A percentile compares a stretch with the other conserved stretches of the same genome.
Evolutionary conservation across 805 yeast genomes (phyloP).

Genomic region (Clavispora santaluciae): DNA sequence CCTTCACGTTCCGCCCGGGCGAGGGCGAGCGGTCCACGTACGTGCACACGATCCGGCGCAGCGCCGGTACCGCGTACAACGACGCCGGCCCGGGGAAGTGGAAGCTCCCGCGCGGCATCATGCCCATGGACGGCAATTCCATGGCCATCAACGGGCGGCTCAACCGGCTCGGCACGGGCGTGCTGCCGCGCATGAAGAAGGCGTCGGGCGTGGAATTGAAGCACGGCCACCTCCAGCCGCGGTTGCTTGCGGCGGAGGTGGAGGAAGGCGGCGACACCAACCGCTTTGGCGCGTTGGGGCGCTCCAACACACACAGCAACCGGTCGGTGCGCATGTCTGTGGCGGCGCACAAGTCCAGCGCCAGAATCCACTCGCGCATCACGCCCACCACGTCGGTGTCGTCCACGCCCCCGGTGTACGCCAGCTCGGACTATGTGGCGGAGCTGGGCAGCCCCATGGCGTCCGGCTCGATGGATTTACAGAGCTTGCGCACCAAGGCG

Average conservation of each 20-base stretch:
- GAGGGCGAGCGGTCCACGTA: slow-evolving; percentile 51
- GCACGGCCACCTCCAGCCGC: slow-evolving; percentile 59
- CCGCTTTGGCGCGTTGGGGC: slow-evolving; percentile 12
- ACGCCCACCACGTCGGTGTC: slow-evolving; percentile 12
- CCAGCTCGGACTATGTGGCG: neutral
- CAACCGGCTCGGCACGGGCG: slow-evolving; percentile 9
- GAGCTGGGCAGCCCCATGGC: slow-evolving; percentile 19
- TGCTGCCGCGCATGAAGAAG: slow-evolving; percentile 18
- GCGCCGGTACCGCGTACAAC: slow-evolving; percentile 46
- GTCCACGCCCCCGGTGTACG: slow-evolving; percentile 2
- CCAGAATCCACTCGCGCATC: slow-evolving; percentile 3
- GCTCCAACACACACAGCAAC: slow-evolving; percentile 6
- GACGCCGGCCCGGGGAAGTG: slow-evolving; percentile 43
- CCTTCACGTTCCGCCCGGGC: slow-evolving; percentile 36
- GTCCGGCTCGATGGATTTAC: slow-evolving; percentile 15
- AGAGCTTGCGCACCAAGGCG: slow-evolving; percentile 16
- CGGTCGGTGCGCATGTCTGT: neutral
- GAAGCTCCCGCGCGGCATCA: slow-evolving; percentile 53
- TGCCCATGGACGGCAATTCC: slow-evolving; percentile 39
- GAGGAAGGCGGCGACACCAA: slow-evolving; percentile 40
- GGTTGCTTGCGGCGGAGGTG: slow-evolving; percentile 70
- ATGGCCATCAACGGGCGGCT: slow-evolving; percentile 13
- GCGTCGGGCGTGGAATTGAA: slow-evolving; percentile 51
- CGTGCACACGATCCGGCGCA: slow-evolving; percentile 39
- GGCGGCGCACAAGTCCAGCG: neutral